Percentiles rank a stretch among this genome's conserved stretches.
These are phyloP conservation scores for Vigna radiata DNA, from an alignment of 306 rosid genomes.

Conservation along the genomic window DNA sequence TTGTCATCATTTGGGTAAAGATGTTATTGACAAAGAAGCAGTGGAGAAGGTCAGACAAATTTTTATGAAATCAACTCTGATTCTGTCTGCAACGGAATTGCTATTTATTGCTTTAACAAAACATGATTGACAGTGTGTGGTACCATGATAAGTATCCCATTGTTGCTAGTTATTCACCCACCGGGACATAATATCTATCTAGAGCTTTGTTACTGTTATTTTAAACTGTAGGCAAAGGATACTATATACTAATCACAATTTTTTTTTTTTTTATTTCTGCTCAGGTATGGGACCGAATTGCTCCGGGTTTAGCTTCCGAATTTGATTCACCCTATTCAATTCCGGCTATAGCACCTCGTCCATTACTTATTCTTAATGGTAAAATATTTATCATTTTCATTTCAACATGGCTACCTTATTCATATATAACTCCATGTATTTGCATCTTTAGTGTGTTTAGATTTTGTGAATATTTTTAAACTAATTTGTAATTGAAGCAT, in stretches of 20 bases:
- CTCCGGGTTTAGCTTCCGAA: slow-evolving; percentile 85
- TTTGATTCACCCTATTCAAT: slow-evolving; percentile 78
- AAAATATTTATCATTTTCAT: slow-evolving; percentile 36
- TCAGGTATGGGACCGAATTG: slow-evolving; percentile 96
- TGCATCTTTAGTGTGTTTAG: slow-evolving; percentile 28
- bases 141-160: slow-evolving; percentile 16
- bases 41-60: slow-evolving; percentile 78
- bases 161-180: slow-evolving; percentile 28
- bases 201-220: slow-evolving; percentile 26
- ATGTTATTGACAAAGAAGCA: slow-evolving; percentile 77
- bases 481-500: slow-evolving; percentile 36
- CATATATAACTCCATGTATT: not conserved
- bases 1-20: slow-evolving; percentile 65
- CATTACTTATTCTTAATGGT: slow-evolving; percentile 82
- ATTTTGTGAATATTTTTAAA: slow-evolving; percentile 4
- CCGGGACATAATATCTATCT: not conserved
- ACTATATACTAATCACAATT: slow-evolving; percentile 16
- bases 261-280: slow-evolving; percentile 35
- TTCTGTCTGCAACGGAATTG: slow-evolving; percentile 21
- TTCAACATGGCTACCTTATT: slow-evolving; percentile 21
- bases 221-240: slow-evolving; percentile 35
- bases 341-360: slow-evolving; percentile 81
- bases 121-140: slow-evolving; percentile 17
- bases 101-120: slow-evolving; percentile 33
- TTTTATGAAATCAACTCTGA: slow-evolving; percentile 23